Base-by-base conservation (phyloP, 495 filamentous ascomycete species). In the Sporormia fimetaria region DNA sequence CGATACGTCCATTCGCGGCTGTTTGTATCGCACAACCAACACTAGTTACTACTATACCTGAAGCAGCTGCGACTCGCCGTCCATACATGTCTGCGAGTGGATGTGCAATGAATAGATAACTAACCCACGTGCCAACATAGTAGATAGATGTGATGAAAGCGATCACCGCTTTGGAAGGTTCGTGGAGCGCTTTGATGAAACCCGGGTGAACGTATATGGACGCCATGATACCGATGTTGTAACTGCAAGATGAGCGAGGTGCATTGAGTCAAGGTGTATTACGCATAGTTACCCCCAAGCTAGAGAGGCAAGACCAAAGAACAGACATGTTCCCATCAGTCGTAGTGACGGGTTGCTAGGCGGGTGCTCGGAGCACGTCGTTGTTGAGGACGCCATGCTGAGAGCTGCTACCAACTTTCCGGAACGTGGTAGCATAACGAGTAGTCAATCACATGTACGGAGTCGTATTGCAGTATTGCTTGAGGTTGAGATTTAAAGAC, bases 121-220 rank as follows among this genome's bases (percentile, higher is more conserved):
- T 67, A 24, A 57, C 25, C 64, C 67, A 74, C 7, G 71, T 73
- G 28, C 72, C 72, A 15, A 76, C 51, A 32, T 74, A 74, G 58
- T 76, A 73, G 16, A 73, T 66, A 21, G 65, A 67, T 4, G 71
- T 74, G 42, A 76, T 72, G 20, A 73, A 54, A 1, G 70, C 71
- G 23, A 55, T 68, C 18, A 56, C 46, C 3, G 61, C 55, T 5
- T 69, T 60, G 10, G 58, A 59, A 2, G 63, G 69, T 20, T 62
- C 45, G 24, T 64, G 55, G 12, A 74, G 59, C 0, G 63, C 49
- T 18, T 60, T 56, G 16, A 59, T 54, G 47, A 71, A 76, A 12
- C 70, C 71, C 0, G 66, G 67, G 42, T 72, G 63, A 0, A 72
- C 70, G 26, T 71, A 67, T 2, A 76, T 63, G 0, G 69, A 69